Base-by-base conservation (phyloP, 768 basidiomycete species). In the Strobilomyces echinocephalus region DNA sequence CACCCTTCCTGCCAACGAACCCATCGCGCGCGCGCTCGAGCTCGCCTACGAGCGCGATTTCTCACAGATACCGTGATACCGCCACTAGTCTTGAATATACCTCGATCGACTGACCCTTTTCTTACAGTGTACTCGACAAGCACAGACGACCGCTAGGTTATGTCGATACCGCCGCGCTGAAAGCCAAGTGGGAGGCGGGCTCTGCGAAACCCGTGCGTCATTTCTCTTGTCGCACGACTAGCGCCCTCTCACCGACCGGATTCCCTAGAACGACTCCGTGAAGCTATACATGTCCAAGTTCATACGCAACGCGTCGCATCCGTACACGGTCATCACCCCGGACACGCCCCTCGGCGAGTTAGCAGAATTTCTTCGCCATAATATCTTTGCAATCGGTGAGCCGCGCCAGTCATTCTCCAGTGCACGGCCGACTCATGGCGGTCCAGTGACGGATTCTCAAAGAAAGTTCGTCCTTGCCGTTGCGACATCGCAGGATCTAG, bases 31-130 rank as follows among this genome's bases (percentile, higher is more conserved):
- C 21, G 93, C 90, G 1, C 81, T 95, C 28, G 91, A 91, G 60
- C 79, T 88, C 24, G 94, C 93, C 0, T 95, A 94, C 61, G 94
- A 97, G 59, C 83, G 92, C 33, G 94, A 97, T 66, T 97, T 95
- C 71, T 92, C 92, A 16, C 86, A 95, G 61, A 85, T 95, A 56
- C 94, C 94, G 94, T 95, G 62, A 63, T 73, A 71, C 20, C 34
- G 5, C 46, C 39, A 15, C 26, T 11, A 15, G 15, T 11, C 15
- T 34, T 5, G 38, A 39, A 50, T 15, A 35, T 39, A 18, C 44
- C 12, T 12, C 38, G n/a, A 31, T 52, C 8, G 31, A 36, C 41
- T 18, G 1, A 40, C n/a, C 31, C n/a, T 3, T 50, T 42, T 39
- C 40, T 33, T 5, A 12, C 46, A 95, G 92, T 2, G 88, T 95